These are phyloP conservation scores for Mortierella antarctica DNA, from an alignment of 192 early-diverging fungal genomes.

Conservation along the genomic window DNA sequence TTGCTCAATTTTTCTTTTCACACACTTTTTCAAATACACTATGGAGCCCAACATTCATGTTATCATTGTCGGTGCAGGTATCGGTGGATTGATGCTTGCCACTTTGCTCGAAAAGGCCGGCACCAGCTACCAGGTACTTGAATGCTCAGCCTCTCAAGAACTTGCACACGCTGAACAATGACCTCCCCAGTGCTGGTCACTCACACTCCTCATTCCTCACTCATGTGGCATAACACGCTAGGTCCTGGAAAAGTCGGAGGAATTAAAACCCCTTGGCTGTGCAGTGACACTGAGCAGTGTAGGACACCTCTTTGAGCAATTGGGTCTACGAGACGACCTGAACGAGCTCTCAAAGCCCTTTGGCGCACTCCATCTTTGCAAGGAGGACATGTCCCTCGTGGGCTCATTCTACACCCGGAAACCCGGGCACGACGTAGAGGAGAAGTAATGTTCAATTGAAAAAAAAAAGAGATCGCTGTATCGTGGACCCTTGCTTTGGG, in stretches of 20 bases:
- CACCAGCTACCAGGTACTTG: slow-evolving; percentile 15
- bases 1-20: background rate
- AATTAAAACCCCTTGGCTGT: slow-evolving; percentile 23
- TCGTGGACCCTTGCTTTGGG: too few species aligned
- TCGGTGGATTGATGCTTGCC: slow-evolving; percentile 18
- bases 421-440: slow-evolving; percentile 5
- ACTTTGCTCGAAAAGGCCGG: slow-evolving; percentile 5
- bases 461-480: background rate
- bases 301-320: slow-evolving; percentile 26
- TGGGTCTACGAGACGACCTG: slow-evolving; percentile 22
- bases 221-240: background rate
- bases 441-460: slow-evolving; percentile 5
- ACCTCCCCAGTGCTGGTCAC: background rate
- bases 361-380: slow-evolving; percentile 17
- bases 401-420: slow-evolving; percentile 5
- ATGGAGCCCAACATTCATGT: slow-evolving; percentile 7
- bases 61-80: slow-evolving; percentile 17
- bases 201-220: background rate
- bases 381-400: slow-evolving; percentile 11
- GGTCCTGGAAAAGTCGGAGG: slow-evolving; percentile 38
- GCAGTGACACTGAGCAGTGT: slow-evolving; percentile 12
- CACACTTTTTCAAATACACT: background rate
- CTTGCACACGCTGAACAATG: background rate
- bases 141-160: background rate
- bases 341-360: slow-evolving; percentile 19